phyloP scores from a whole-genome alignment of 2,329 filamentous ascomycete genomes.

The Rutstroemia sp. region DNA sequence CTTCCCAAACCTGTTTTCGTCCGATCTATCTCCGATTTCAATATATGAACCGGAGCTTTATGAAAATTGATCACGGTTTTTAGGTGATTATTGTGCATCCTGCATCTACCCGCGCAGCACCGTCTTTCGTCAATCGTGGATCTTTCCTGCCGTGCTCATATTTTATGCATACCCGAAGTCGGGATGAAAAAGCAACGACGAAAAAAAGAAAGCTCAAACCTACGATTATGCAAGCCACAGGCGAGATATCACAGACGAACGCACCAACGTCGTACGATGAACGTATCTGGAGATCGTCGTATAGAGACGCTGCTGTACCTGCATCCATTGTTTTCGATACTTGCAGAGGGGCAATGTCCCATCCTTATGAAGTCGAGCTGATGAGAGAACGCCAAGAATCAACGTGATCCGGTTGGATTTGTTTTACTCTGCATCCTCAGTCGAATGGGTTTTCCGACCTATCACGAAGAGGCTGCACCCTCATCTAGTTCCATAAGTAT shows the following conservation, averaged over 20 bases:
- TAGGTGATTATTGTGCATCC: slow-evolving; percentile 8
- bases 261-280: neutral
- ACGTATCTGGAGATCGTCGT: neutral
- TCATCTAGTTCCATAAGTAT: slow-evolving; percentile 2
- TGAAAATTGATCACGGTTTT: neutral
- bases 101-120: slow-evolving; percentile 3
- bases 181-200: neutral
- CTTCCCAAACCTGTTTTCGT: neutral
- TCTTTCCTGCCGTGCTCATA: neutral
- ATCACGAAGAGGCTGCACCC: slow-evolving; percentile 6
- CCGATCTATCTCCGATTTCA: slow-evolving; percentile 1
- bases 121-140: slow-evolving; percentile 1
- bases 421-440: neutral
- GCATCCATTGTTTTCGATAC: neutral
- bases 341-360: neutral
- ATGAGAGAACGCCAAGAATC: neutral
- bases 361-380: slow-evolving; percentile 4
- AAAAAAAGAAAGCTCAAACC: neutral
- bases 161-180: neutral
- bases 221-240: slow-evolving; percentile 5
- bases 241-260: neutral
- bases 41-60: neutral
- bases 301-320: neutral
- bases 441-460: neutral
- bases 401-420: neutral